Evolutionary conservation across 169 alveolate genomes (phyloP), one percentile per base, ranked within the genome.

Genomic region (Plasmodium berghei): DNA sequence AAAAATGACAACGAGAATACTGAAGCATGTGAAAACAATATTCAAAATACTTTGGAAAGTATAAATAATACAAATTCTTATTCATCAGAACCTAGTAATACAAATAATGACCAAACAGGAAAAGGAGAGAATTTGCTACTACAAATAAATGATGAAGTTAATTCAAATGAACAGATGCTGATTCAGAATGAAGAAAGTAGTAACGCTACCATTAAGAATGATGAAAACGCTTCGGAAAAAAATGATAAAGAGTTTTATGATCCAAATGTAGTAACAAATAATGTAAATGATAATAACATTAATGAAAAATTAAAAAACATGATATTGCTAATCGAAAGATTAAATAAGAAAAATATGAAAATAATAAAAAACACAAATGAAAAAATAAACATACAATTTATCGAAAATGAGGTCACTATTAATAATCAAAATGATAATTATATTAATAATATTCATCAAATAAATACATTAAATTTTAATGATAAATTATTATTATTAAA

Each of bases 261-360:
- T 28, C n/a, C 52, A 80, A 56, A 80, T n/a, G 62, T 52, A 16
- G 22, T 14, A 14, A 34, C 42, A 34, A 34, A 34, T 34, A 34
- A 34, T 34, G 42, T 34, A 34, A 34, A 34, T 24, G 24, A n/a
- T 12, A 55, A 18, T 20, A 55, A 80, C 22, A 59, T 66, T 26
- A 80, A 80, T 9, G 72, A 80, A 1, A 52, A 49, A 52, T 34
- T 80, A 58, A 16, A 42, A 16, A 56, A 80, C 34, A 45, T 46
- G 12, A 64, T 80, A 40, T 59, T 52, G 16, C 5, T 49, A 59
- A 48, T 80, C n/a, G 83, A 61, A 67, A 14, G 59, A 55, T n/a
- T 52, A 24, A 80, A 59, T 12, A 46, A 42, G 18, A 56, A 22
- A 80, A 66, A 22, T 9, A 46, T 54, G 14, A 45, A 66, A 14